Percentiles rank a stretch among this genome's conserved stretches.
These are phyloP conservation scores for Citrus mangshanensis DNA, from an alignment of 345 rosid genomes.

Conservation along the genomic window DNA sequence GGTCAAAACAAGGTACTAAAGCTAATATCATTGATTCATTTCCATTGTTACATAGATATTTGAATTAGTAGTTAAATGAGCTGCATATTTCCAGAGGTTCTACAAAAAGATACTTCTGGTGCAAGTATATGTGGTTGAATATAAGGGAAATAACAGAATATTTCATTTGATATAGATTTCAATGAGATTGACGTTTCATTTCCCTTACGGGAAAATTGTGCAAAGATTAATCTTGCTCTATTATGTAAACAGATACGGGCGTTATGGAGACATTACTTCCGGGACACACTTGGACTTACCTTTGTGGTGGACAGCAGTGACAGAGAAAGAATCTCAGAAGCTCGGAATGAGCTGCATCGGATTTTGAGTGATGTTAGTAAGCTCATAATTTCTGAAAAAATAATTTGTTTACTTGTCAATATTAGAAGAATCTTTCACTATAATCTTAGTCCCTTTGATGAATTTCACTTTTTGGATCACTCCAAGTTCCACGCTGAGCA, in stretches of 20 bases:
- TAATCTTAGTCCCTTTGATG: neutral
- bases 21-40: neutral
- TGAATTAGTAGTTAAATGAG: neutral
- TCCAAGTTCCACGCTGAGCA: neutral
- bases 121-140: neutral
- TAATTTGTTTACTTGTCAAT: neutral
- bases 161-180: neutral
- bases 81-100: neutral
- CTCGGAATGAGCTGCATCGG: slow-evolving; percentile 69
- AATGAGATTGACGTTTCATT: neutral
- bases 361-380: slow-evolving; percentile 51
- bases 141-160: neutral
- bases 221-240: neutral
- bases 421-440: neutral
- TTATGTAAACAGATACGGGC: slow-evolving; percentile 53
- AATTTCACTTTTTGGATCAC: neutral
- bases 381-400: neutral
- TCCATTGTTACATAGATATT: neutral
- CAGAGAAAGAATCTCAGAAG: slow-evolving; percentile 53
- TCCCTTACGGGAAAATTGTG: neutral
- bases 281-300: slow-evolving; percentile 52
- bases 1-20: slow-evolving; percentile 58
- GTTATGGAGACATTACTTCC: slow-evolving; percentile 73
- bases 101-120: neutral
- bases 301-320: slow-evolving; percentile 80